Base-by-base conservation (phyloP, 2,329 filamentous ascomycete genomes). In the Ilyonectria destructans region DNA sequence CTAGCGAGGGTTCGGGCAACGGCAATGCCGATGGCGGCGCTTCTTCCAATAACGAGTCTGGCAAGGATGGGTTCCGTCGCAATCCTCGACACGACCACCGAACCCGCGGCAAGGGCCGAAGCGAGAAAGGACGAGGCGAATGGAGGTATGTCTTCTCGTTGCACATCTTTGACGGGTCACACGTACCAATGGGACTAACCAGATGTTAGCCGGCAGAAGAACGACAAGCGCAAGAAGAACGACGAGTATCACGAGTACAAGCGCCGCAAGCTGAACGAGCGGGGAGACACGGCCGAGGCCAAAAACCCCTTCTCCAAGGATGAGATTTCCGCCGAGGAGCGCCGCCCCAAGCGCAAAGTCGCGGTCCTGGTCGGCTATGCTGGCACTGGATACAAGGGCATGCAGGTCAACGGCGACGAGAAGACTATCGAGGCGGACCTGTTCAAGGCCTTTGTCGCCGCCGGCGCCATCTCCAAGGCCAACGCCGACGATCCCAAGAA, bases 401-500 rank as follows among this genome's bases (percentile, higher is more conserved):
- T 99, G 91, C 96, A 99, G 83, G 93, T 99, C 79, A 91, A 92
- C 80, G 86, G 87, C 75, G 84, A 90, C 71, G 91, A 97, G 78
- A 95, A 95, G 84, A 99, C 96, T 0, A 98, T 99, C 71, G 96
- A 99, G 83, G 93, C 96, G 49, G 96, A 99, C 75, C 85, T 99
- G 3, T 99, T 99, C 83, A 89, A 90, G 35, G 96, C 96, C 3
- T 96, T 99, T 75, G 92, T 99, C 69, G 90, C 91, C 3, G 95
- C 96, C 3, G 93, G 95, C 19, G 95, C 96, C 45, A 97, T 99
- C 69, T 97, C 95, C 56, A 98, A 98, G 82, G 94, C 94, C 69
- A 99, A 99, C 79, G 96, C 96, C 23, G 91, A 97, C 75, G 96
- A 99, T 79, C 96, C 96, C 4, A 97, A 97, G 82, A 99, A 99